phyloP scores from a whole-genome alignment of 2,329 filamentous ascomycete genomes.

The Paecilomyces formosus region DNA sequence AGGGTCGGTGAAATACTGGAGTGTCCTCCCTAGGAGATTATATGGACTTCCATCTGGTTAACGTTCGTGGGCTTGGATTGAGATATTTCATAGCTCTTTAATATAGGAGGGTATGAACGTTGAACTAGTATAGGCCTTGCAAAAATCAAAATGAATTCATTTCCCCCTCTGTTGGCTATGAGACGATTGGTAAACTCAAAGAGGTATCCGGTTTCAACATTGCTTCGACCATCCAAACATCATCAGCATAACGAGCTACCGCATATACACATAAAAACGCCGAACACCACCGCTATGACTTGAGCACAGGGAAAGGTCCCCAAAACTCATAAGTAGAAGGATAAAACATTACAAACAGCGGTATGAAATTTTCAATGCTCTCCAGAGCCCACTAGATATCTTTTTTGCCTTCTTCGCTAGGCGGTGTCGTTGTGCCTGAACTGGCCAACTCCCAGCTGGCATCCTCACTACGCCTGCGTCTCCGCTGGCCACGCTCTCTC shows the following conservation, averaged over 20 bases:
- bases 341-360: conserved; percentile 4
- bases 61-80: too few relatives aligned
- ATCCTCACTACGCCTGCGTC: conserved; percentile 44
- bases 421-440: conserved; percentile 28
- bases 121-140: background rate
- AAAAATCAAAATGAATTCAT: background rate
- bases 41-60: background rate
- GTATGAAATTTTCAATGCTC: conserved; percentile 2
- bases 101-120: background rate
- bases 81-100: background rate
- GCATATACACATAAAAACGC: conserved; percentile 3
- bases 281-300: conserved; percentile 13
- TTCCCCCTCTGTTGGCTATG: background rate
- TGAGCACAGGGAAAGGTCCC: conserved; percentile 3
- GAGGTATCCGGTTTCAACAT: background rate
- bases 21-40: background rate
- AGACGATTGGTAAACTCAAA: background rate
- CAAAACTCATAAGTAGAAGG: conserved; percentile 1
- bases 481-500: conserved; percentile 62
- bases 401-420: conserved; percentile 29
- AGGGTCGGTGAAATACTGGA: background rate
- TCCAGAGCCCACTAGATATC: conserved; percentile 17
- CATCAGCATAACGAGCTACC: background rate
- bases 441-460: conserved; percentile 34
- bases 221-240: background rate